A percentile compares a stretch with the other conserved stretches of the same genome.
phyloP scores from a whole-genome alignment of 176 grass and related monocot species.

The Bonia amplexicaulis region DNA sequence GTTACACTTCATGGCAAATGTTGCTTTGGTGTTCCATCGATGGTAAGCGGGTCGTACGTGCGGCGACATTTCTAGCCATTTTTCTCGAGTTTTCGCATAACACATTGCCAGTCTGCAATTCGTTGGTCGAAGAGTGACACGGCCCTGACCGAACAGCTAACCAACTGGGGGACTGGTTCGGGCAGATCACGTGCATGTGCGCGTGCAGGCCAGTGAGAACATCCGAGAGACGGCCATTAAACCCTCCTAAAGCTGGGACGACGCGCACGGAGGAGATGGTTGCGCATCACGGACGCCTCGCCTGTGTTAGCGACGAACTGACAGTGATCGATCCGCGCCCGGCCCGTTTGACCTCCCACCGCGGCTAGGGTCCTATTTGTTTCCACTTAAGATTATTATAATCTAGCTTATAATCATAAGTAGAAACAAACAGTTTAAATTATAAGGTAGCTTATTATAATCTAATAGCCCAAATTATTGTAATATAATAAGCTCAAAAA shows the following conservation, averaged over 20 bases:
- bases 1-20: background rate
- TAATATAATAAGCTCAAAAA: too few species aligned
- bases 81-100: background rate
- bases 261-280: slow-evolving; percentile 26
- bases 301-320: slow-evolving; percentile 5
- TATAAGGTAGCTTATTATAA: too few species aligned
- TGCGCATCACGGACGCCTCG: slow-evolving; percentile 49
- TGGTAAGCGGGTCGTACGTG: background rate
- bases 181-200: slow-evolving; percentile 23
- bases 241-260: slow-evolving; percentile 20
- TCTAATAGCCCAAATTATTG: too few species aligned
- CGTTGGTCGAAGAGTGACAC: background rate
- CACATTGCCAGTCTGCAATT: background rate
- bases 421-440: too few species aligned
- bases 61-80: background rate
- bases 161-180: background rate
- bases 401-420: too few species aligned
- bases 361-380: too few species aligned
- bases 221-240: slow-evolving; percentile 11
- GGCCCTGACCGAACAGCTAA: slow-evolving; percentile 12
- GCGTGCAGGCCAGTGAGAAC: background rate
- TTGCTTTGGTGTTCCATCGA: background rate
- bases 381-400: too few species aligned
- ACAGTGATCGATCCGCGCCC: slow-evolving; percentile 43
- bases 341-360: slow-evolving; percentile 18